phyloP scores from a whole-genome alignment of 2,329 filamentous ascomycete species.

The Hypoxylon sp. region DNA sequence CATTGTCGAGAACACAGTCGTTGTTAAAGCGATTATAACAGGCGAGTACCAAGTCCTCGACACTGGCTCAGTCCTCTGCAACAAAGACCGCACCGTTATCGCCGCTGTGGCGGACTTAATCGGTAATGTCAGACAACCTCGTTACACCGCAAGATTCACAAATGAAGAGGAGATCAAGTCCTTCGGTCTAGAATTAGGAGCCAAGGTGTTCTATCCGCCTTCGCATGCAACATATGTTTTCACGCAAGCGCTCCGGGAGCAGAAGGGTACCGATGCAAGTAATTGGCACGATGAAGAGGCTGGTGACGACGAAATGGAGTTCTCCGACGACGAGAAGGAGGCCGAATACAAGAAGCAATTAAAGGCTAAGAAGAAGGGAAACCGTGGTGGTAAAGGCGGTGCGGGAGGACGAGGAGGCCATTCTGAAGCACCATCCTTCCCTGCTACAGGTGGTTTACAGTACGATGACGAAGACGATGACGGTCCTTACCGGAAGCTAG shows the following conservation, averaged over 20 bases:
- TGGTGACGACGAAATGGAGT: constrained; percentile 88
- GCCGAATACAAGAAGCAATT: constrained; percentile 80
- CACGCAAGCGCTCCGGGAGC: constrained; percentile 81
- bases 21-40: constrained; percentile 83
- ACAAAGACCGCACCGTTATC: constrained; percentile 80
- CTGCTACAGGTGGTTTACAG: constrained; percentile 66
- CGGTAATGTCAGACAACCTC: constrained; percentile 86
- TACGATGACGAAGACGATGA: constrained; percentile 77
- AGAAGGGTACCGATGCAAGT: constrained; percentile 93
- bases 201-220: constrained; percentile 83
- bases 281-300: constrained; percentile 96
- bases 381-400: constrained; percentile 57
- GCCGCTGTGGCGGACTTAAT: constrained; percentile 89
- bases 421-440: constrained; percentile 56
- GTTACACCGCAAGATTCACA: constrained; percentile 86
- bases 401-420: constrained; percentile 56
- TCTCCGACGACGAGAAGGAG: constrained; percentile 97
- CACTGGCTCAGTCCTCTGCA: constrained; percentile 85
- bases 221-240: constrained; percentile 87
- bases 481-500: constrained; percentile 79
- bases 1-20: constrained; percentile 81
- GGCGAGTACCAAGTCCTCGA: constrained; percentile 91
- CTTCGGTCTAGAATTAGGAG: constrained; percentile 77
- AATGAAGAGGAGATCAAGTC: constrained; percentile 77
- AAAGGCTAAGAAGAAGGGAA: constrained; percentile 74